Conservation (phyloP, 2,329 filamentous ascomycete genomes). For the Pseudogymnoascus sp. region DNA sequence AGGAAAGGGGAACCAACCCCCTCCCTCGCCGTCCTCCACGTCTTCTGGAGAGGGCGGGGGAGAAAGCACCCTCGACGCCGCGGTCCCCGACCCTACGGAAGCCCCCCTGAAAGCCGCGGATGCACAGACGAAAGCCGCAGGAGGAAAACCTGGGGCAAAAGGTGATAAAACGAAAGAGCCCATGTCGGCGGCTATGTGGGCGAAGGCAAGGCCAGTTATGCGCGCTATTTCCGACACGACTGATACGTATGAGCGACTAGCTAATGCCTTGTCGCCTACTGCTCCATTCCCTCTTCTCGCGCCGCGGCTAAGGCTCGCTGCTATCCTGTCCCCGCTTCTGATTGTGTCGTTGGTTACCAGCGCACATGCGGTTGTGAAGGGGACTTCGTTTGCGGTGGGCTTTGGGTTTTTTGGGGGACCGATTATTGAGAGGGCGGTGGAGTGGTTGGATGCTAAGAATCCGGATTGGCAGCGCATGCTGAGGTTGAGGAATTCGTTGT, state of each 20-base stretch:
- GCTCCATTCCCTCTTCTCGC: constrained; percentile 48
- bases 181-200: constrained; percentile 69
- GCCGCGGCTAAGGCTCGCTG: constrained; percentile 47
- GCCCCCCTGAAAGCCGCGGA: constrained; percentile 45
- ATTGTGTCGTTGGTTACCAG: constrained; percentile 44
- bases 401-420: constrained; percentile 76
- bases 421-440: constrained; percentile 51
- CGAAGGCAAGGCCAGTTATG: constrained; percentile 67
- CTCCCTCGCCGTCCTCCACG: not conserved
- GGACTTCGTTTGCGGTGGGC: constrained; percentile 57
- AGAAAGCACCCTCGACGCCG: constrained; percentile 36
- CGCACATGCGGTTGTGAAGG: constrained; percentile 56
- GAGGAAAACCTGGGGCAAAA: constrained; percentile 38
- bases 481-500: constrained; percentile 64
- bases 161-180: constrained; percentile 74
- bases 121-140: constrained; percentile 43
- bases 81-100: constrained; percentile 53
- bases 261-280: constrained; percentile 55
- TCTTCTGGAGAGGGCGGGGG: constrained; percentile 31
- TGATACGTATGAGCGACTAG: constrained; percentile 56
- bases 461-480: constrained; percentile 70
- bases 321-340: constrained; percentile 43
- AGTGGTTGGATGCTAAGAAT: constrained; percentile 50
- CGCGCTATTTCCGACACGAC: constrained; percentile 49
- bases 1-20: constrained; percentile 59